These are phyloP conservation scores for Leccinum truebloodii DNA, from an alignment of 768 basidiomycete species.

Conservation along the genomic window DNA sequence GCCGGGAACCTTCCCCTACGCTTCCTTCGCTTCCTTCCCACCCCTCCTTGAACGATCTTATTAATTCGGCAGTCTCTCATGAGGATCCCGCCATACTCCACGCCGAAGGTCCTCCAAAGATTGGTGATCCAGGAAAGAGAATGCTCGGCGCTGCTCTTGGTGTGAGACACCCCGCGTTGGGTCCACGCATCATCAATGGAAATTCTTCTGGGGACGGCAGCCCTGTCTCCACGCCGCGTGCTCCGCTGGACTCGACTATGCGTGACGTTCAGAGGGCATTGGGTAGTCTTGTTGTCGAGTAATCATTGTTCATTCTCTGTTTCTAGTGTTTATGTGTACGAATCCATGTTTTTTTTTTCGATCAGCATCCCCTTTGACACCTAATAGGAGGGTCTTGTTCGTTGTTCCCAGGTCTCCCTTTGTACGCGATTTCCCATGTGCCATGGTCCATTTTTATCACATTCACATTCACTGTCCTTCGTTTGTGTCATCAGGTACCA, in stretches of 20 bases:
- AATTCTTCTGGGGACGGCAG: conserved; percentile 38
- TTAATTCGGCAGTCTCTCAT: conserved; percentile 63
- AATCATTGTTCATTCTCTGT: conserved; percentile 27
- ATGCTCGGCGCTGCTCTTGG: conserved; percentile 88
- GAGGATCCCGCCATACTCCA: conserved; percentile 70
- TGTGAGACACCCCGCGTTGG: conserved; percentile 75
- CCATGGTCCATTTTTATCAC: conserved; percentile 20
- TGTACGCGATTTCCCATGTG: conserved; percentile 9
- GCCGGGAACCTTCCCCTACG: conserved; percentile 79
- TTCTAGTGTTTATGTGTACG: conserved; percentile 17
- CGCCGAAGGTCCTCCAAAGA: conserved; percentile 62
- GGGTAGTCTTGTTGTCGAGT: conserved; percentile 78
- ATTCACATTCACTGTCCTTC: conserved; percentile 29
- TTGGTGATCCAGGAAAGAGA: conserved; percentile 86
- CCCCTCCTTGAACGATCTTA: conserved; percentile 82
- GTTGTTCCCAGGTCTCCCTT: conserved; percentile 16
- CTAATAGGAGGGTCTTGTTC: conserved; percentile 18
- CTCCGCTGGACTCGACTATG: conserved; percentile 56
- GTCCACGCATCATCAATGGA: conserved; percentile 54
- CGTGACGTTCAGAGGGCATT: conserved; percentile 74
- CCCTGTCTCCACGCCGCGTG: conserved; percentile 29
- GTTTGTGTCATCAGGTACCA: conserved; percentile 29
- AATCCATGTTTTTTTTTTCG: conserved; percentile 22
- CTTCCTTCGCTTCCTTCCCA: conserved; percentile 79
- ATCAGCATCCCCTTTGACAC: conserved; percentile 22